Conservation (phyloP, 805 yeast species). For the Hanseniaspora lindneri region DNA sequence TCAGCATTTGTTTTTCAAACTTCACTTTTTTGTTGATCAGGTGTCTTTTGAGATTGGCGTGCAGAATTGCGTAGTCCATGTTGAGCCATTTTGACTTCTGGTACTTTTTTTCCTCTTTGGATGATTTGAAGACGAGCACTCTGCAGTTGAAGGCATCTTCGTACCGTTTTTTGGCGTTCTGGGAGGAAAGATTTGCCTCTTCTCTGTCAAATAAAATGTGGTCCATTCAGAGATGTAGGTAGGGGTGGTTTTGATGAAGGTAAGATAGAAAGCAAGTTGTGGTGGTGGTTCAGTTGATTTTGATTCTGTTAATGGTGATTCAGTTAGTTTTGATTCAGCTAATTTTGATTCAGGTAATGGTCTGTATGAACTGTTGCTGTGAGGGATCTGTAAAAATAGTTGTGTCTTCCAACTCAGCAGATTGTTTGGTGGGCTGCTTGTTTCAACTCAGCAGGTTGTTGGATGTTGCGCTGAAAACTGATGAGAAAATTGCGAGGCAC, state of each 20-base stretch:
- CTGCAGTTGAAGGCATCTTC: slow-evolving; percentile 14
- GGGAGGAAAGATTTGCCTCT: neutral
- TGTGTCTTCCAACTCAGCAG: no score
- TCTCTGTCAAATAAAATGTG: slow-evolving; percentile 3
- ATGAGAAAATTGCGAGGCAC: no score
- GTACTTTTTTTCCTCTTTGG: neutral
- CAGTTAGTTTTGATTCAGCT: no score
- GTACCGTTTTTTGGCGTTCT: neutral
- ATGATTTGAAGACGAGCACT: neutral
- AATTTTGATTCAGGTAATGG: no score
- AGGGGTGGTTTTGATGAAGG: neutral
- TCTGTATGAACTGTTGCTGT: no score
- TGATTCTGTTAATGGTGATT: no score
- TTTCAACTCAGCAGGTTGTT: no score
- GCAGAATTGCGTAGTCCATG: slow-evolving; percentile 12
- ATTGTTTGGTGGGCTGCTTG: no score
- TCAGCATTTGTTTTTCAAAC: neutral
- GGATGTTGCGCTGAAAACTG: no score
- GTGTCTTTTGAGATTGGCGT: slow-evolving; percentile 5
- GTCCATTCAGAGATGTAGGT: neutral
- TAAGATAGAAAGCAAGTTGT: no score
- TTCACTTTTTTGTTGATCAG: slow-evolving; percentile 4
- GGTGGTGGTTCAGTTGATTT: no score
- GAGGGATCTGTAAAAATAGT: no score
- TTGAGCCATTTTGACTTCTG: slow-evolving; percentile 1